These are phyloP conservation scores for Primulina tabacum DNA, from an alignment of 257 asterid genomes.

Conservation along the genomic window DNA sequence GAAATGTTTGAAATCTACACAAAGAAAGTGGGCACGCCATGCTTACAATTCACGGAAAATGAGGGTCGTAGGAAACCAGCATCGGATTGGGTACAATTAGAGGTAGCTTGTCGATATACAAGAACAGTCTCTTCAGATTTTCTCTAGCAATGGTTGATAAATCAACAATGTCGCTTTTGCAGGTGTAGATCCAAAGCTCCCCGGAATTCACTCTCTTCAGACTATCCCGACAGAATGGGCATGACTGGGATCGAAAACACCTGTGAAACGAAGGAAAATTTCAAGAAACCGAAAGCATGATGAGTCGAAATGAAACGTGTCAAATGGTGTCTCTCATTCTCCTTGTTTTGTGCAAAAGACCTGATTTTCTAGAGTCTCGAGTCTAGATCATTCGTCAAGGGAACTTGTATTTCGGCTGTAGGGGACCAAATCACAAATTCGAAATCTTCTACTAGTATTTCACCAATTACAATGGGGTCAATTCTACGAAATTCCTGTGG, in stretches of 20 bases:
- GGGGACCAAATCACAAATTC: not conserved
- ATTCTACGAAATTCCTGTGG: not conserved
- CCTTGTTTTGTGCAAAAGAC: not conserved
- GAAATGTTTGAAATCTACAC: slow-evolving; percentile 18
- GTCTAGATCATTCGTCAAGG: not conserved
- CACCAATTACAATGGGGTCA: too few species aligned
- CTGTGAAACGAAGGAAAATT: slow-evolving; percentile 28
- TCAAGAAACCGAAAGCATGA: not conserved
- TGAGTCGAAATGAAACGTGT: not conserved
- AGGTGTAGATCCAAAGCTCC: slow-evolving; percentile 83
- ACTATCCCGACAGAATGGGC: slow-evolving; percentile 85
- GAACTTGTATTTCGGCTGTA: not conserved
- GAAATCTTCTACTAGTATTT: too few species aligned
- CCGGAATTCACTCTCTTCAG: slow-evolving; percentile 65
- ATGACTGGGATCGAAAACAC: slow-evolving; percentile 73
- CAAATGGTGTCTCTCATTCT: slow-evolving; percentile 8
- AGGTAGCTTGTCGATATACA: slow-evolving; percentile 64
- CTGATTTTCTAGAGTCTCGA: not conserved
- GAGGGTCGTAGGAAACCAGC: slow-evolving; percentile 52
- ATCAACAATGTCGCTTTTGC: slow-evolving; percentile 55
- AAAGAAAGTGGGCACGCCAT: slow-evolving; percentile 13
- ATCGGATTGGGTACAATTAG: slow-evolving; percentile 43
- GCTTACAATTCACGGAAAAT: slow-evolving; percentile 31
- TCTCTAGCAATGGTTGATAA: slow-evolving; percentile 50
- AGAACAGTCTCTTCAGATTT: slow-evolving; percentile 56